These are phyloP conservation scores for Eucalyptus erythrocorys DNA, from an alignment of 345 rosid species.

Conservation along the genomic window DNA sequence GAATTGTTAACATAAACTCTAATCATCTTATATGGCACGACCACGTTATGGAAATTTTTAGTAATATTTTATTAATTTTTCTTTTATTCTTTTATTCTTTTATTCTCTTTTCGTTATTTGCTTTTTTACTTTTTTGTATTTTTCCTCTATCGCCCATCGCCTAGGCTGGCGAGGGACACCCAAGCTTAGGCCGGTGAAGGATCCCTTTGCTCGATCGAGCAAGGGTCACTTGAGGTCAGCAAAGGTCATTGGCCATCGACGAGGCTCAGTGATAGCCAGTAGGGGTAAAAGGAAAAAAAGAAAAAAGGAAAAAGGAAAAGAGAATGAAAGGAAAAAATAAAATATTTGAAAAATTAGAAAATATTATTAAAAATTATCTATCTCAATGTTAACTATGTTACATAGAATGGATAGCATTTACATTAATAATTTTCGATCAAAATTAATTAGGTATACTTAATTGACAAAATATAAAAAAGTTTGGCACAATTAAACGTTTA, in stretches of 20 bases:
- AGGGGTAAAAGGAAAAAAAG: fast-evolving
- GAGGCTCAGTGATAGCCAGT: fast-evolving
- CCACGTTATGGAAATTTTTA: fast-evolving
- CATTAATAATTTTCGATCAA: fast-evolving
- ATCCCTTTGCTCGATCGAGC: fast-evolving
- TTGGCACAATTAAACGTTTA: fast-evolving
- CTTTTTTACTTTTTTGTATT: no score
- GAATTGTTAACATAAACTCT: fast-evolving
- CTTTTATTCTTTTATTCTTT: no score
- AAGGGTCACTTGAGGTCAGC: fast-evolving
- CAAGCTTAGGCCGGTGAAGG: no score
- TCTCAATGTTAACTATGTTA: fast-evolving
- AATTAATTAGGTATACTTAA: fast-evolving
- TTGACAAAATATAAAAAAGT: no score
- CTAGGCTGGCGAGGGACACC: fast-evolving
- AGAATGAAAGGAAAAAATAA: no score
- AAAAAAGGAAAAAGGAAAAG: fast-evolving
- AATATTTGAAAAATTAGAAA: no score
- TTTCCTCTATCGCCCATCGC: fast-evolving
- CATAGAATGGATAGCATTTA: fast-evolving
- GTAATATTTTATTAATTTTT: background rate
- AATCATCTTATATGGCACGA: fast-evolving
- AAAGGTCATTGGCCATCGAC: fast-evolving
- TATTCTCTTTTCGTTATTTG: fast-evolving
- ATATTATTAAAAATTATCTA: no score